These are phyloP conservation scores for Scopulariopsis brevicaulis DNA, from an alignment of 2,329 filamentous ascomycete species.

Conservation along the genomic window DNA sequence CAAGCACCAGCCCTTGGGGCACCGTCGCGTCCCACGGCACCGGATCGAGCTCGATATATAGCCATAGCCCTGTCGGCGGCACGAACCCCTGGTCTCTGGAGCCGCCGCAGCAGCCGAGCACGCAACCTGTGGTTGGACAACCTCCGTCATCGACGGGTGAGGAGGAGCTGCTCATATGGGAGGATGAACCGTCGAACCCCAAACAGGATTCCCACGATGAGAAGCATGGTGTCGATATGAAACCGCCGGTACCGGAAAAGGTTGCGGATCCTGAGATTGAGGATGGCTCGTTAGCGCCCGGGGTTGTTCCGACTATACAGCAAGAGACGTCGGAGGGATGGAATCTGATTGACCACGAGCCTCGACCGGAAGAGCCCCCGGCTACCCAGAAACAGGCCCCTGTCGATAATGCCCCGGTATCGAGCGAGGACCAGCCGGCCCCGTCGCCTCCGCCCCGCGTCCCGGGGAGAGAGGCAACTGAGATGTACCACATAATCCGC, in stretches of 20 bases:
- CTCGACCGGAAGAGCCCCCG: background rate
- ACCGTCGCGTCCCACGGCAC: constrained; percentile 16
- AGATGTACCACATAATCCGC: constrained; percentile 90
- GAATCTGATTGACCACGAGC: constrained; percentile 2
- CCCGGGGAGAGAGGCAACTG: constrained; percentile 29
- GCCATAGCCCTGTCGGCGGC: constrained; percentile 18
- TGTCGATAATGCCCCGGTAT: background rate
- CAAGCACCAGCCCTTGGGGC: constrained; percentile 31
- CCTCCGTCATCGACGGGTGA: background rate
- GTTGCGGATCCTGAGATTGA: background rate
- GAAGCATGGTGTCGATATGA: background rate
- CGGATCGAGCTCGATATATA: constrained; percentile 17
- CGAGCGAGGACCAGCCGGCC: constrained; percentile 12
- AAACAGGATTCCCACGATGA: background rate
- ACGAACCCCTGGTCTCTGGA: constrained; percentile 13
- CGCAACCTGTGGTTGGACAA: background rate
- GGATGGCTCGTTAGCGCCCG: background rate
- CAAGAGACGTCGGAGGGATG: constrained; percentile 1
- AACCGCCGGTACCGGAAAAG: background rate
- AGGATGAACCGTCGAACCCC: background rate
- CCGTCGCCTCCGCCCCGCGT: constrained; percentile 23
- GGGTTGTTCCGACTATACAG: background rate
- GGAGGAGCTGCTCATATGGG: constrained; percentile 3
- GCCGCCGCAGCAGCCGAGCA: background rate
- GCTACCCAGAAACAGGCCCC: background rate